Conservation (phyloP, 441 rosid genomes). For the Arabidopsis hybrid region DNA sequence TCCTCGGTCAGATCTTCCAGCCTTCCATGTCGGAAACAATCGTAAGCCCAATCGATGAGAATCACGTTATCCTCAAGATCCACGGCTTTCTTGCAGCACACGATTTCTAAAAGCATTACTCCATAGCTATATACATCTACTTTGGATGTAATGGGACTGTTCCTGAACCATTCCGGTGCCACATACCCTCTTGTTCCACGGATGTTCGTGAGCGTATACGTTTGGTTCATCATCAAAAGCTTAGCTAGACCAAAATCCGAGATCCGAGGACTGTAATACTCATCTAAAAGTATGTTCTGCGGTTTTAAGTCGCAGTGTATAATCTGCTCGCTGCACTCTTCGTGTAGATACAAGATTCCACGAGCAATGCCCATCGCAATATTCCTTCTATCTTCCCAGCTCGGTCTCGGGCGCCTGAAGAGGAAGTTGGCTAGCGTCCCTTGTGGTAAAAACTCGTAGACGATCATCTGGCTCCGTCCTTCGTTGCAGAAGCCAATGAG, state of each 20-base stretch:
- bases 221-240: conserved; percentile 42
- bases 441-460: conserved; percentile 55
- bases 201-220: conserved; percentile 38
- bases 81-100: conserved; percentile 55
- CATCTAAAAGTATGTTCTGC: conserved; percentile 55
- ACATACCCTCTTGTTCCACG: conserved; percentile 57
- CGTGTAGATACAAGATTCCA: conserved; percentile 52
- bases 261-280: conserved; percentile 25
- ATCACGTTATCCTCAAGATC: conserved; percentile 43
- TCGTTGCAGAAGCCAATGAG: conserved; percentile 51
- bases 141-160: conserved; percentile 52
- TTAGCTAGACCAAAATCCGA: conserved; percentile 55
- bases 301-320: conserved; percentile 60
- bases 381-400: conserved; percentile 43
- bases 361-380: conserved; percentile 43
- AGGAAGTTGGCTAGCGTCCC: conserved; percentile 46
- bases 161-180: conserved; percentile 55
- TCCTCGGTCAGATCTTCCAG: conserved; percentile 41
- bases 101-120: conserved; percentile 55
- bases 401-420: conserved; percentile 37
- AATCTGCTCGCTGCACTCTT: conserved; percentile 48
- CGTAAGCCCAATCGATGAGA: conserved; percentile 56
- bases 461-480: conserved; percentile 43
- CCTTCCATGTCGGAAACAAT: conserved; percentile 46
- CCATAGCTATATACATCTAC: conserved; percentile 70